Evolutionary conservation across 2,329 filamentous ascomycete species (phyloP), one percentile per base, ranked within the genome.

Genomic region (Pyrenophora seminiperda): DNA sequence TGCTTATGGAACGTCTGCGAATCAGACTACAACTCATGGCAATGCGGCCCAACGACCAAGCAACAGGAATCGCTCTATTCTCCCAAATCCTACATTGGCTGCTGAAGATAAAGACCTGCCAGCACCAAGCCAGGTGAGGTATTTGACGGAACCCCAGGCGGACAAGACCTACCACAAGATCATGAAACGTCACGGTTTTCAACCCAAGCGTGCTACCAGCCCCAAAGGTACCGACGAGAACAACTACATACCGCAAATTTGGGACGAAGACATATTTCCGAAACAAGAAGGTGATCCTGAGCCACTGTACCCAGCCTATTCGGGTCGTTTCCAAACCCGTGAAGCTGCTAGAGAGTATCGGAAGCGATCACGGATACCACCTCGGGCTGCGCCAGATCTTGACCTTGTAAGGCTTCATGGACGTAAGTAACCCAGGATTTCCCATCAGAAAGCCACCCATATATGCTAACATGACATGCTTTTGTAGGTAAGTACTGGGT

Each of bases 401-500:
- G 40, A 50, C 5, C 58, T 53, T 11, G 66, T 71, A 20, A 62
- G 61, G 34, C 30, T 39, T 5, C 45, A 50, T 27, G 63, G 65
- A 11, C 63, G 66, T 58, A 56, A 47, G 57, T 55, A 7, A 17
- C 13, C 31, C 10, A 5, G 3, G 13, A 3, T 13, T 30, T 7
- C 13, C 3, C n/a, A 10, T 10, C 5, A 27, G 10, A 44, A 20
- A 14, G 13, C 17, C 7, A 29, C 14, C 22, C 3, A 17, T 19
- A 22, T 15, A 22, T 15, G 24, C 48, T 58, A 36, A 58, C 20
- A 31, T 20, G 20, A 37, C 22, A 14, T n/a, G 0, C 10, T 20
- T 19, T 20, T 19, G 20, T 19, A 59, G 57, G 57, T n/a, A 46
- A 52, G 7, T 66, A 65, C 59, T 71, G 68, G 68, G 66, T 68